Base-by-base conservation (phyloP, 2,329 filamentous ascomycete species). In the Colletotrichum sublineola region DNA sequence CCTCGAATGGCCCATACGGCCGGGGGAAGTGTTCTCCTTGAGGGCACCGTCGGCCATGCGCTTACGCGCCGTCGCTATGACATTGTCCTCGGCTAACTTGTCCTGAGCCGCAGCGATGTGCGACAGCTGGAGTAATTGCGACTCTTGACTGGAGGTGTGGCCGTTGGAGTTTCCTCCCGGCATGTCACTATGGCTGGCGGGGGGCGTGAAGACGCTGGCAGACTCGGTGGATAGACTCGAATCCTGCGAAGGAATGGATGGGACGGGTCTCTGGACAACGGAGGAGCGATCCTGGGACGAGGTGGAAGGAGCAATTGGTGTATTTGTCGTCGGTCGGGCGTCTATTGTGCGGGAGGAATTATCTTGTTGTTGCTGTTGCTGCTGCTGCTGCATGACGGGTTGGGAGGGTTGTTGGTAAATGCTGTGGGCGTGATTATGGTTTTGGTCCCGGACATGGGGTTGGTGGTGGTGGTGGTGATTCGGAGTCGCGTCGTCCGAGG, bases 31-130 rank as follows among this genome's bases (percentile, higher is more conserved):
- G 73, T 82, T 86, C 9, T 85, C 81, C 82, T 95, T 97, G 68
- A 95, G 86, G 62, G 89, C 85, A 53, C 94, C 94, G 78, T 93
- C 92, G 44, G 93, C 93, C 77, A 90, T 96, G 75, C 94, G 88
- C 83, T 97, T 97, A 74, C 90, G 89, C 48, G 87, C 86, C 44
- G 79, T 76, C 14, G 55, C 61, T n/a, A 56, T 29, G 31, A 68
- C 42, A 78, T 83, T 70, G 79, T 79, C 78, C 42, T 83, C 80
- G 14, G 76, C 78, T 77, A 89, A 84, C 77, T 84, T 85, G 74
- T 87, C 82, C 78, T 87, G 85, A 42, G 83, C 82, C 48, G 89
- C 88, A 38, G 89, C 89, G 67, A 90, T 82, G 73, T 89, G 84
- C 7, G 89, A 90, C n/a, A 90, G 81, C 72, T 87, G 87, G 20